These are phyloP conservation scores for Aureobasidium sp. DNA, from an alignment of 2,329 filamentous ascomycete species.

Conservation along the genomic window DNA sequence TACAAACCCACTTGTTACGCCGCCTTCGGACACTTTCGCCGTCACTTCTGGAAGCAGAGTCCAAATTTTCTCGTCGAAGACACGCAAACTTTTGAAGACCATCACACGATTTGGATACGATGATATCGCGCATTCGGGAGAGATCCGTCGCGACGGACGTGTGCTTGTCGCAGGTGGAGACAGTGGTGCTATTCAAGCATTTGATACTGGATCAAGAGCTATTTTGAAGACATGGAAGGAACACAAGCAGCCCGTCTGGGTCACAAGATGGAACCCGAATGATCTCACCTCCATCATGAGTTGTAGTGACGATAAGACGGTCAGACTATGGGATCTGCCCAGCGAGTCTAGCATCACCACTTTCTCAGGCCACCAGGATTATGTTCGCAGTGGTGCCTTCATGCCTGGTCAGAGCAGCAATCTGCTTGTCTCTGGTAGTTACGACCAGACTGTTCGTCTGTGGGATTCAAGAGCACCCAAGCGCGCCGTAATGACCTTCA, in stretches of 20 bases:
- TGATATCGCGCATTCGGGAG: conserved; percentile 81
- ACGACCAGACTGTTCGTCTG: conserved; percentile 85
- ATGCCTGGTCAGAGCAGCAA: conserved; percentile 64
- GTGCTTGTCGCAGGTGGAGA: conserved; percentile 90
- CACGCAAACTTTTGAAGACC: conserved; percentile 84
- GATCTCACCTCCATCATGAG: conserved; percentile 82
- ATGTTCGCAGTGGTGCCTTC: conserved; percentile 81
- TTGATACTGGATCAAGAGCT: conserved; percentile 80
- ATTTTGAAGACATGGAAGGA: conserved; percentile 93
- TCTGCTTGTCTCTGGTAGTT: conserved; percentile 81
- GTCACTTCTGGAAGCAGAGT: conserved; percentile 91
- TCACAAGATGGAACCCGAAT: conserved; percentile 76
- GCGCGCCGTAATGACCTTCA: conserved; percentile 80
- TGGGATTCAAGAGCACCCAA: conserved; percentile 78
- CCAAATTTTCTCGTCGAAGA: conserved; percentile 88
- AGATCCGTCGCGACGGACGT: conserved; percentile 79
- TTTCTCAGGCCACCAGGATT: conserved; percentile 84
- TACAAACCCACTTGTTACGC: conserved; percentile 38
- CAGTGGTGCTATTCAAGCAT: conserved; percentile 86
- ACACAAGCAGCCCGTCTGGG: conserved; percentile 91
- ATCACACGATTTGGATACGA: conserved; percentile 76
- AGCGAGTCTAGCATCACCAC: conserved; percentile 67
- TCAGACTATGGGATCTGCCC: conserved; percentile 89
- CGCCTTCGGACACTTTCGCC: conserved; percentile 63
- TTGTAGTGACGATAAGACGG: conserved; percentile 85